A percentile compares a stretch with the other conserved stretches of the same genome.
phyloP scores from a whole-genome alignment of 768 basidiomycete species.

The Symmetrospora coprosmae region DNA sequence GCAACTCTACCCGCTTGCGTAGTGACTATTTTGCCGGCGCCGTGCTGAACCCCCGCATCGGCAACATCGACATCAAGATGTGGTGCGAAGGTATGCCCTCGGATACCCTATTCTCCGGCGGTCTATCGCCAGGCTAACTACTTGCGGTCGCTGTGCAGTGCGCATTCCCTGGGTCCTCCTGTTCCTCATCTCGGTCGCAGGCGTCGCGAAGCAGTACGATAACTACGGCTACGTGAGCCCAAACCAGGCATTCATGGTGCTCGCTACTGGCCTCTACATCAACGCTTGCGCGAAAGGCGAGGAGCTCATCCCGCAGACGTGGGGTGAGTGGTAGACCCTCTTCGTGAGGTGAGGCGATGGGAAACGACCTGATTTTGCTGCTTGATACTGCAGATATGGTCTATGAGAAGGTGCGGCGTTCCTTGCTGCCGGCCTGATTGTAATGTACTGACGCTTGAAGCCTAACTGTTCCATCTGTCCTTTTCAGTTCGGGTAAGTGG shows the following conservation, averaged over 20 bases:
- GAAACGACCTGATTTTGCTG: too few relatives aligned
- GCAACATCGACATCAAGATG: constrained; percentile 89
- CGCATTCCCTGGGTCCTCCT: constrained; percentile 93
- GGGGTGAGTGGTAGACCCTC: constrained; percentile 49
- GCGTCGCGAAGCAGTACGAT: constrained; percentile 91
- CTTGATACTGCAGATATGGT: constrained; percentile 52
- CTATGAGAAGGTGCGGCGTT: constrained; percentile 59
- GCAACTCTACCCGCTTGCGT: background rate
- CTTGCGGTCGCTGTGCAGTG: constrained; percentile 20
- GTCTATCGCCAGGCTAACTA: constrained; percentile 34
- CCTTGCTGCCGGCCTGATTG: background rate
- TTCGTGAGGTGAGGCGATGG: too few relatives aligned
- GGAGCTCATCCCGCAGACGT: constrained; percentile 88
- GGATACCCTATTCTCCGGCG: too few relatives aligned
- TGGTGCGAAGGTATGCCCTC: constrained; percentile 57
- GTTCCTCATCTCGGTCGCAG: constrained; percentile 81
- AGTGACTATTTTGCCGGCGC: constrained; percentile 69
- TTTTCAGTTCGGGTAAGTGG: background rate
- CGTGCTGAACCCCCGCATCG: constrained; percentile 79
- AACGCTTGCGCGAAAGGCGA: constrained; percentile 52
- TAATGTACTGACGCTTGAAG: background rate
- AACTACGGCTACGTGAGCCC: constrained; percentile 78
- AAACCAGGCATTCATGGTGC: constrained; percentile 90
- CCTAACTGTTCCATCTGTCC: background rate
- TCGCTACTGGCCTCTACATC: constrained; percentile 89